Evolutionary conservation across 129 eudicot species (phyloP), one percentile per base, ranked within the genome.

Genomic region (Pseudognaphalium luteoalbum): DNA sequence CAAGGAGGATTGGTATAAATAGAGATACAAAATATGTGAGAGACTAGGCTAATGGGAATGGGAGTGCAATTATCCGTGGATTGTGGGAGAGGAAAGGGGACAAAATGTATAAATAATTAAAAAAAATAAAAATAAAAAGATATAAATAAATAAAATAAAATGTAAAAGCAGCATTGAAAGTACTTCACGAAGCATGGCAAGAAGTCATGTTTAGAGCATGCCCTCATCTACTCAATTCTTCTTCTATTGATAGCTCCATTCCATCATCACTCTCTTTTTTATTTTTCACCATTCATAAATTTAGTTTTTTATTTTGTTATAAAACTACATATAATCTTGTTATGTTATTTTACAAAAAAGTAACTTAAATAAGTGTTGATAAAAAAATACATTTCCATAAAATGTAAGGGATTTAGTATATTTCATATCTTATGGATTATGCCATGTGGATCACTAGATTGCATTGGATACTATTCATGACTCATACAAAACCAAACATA

Each of bases 151-250:
- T 2, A 9, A 10, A 9, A 41, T 9, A 9, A 57, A 57, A 68
- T 77, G 62, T 59, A 41, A 69, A 78, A 76, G 69, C 62, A 21
- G 51, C 75, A 80, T 80, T 80, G 73, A 47, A 3, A 80, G 69
- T 80, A 73, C 74, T 80, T 65, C 68, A 74, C 58, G 52, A 73
- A 73, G 83, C 75, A 73, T 73, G 83, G 47, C 64, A 73, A 66
- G 33, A 39, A 80, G 73, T 80, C 83, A 80, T 66, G 83, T 80
- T 70, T 73, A 80, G 79, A 57, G 83, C 83, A 73, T 80, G 83
- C 79, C 83, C 83, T 66, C 75, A 42, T 73, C 83, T 80, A 80
- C 83, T 80, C 79, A 37, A 73, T 80, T 67, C 70, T 73, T 66
- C 71, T 37, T 33, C 47, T 33, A 20, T 72, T 80, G 70, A 67